Evolutionary conservation across 345 rosid species (phyloP).

Genomic region (Lenwebbia sp.): DNA sequence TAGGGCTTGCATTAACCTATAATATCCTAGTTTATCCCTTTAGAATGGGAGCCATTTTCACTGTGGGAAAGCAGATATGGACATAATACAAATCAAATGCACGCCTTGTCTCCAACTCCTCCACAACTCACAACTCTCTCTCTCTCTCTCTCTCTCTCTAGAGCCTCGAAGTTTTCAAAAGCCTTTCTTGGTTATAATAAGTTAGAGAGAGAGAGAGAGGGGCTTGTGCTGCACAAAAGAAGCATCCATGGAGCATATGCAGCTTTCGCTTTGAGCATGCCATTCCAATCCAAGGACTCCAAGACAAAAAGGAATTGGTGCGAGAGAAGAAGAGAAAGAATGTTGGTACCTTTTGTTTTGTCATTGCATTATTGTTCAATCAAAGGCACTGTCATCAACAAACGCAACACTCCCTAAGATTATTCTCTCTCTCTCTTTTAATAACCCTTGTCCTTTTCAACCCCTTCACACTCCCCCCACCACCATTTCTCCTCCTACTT

Average conservation of each 20-base stretch:
- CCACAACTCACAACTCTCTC: background rate
- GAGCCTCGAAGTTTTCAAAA: background rate
- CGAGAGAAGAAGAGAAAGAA: conserved; percentile 14
- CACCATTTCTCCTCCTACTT: background rate
- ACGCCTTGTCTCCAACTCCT: background rate
- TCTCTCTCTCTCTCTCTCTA: background rate
- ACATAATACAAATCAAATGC: background rate
- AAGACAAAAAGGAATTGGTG: conserved; percentile 26
- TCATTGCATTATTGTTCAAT: conserved; percentile 32
- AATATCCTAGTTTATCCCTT: background rate
- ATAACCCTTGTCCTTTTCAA: conserved; percentile 20
- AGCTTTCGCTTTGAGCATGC: conserved; percentile 64
- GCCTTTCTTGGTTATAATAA: background rate
- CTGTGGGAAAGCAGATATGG: background rate
- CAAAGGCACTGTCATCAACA: conserved; percentile 3
- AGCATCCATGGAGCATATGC: conserved; percentile 43
- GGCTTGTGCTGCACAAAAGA: conserved; percentile 17
- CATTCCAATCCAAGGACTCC: conserved; percentile 47
- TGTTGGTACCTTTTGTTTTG: conserved; percentile 25
- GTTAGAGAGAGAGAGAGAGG: background rate
- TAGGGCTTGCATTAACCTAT: background rate
- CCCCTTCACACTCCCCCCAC: conserved; percentile 2
- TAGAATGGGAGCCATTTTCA: background rate
- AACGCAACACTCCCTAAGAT: conserved; percentile 20
- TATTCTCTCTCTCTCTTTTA: conserved; percentile 14